phyloP scores from a whole-genome alignment of 108 stramenopile species.

The Stephanodiscus triporus region DNA sequence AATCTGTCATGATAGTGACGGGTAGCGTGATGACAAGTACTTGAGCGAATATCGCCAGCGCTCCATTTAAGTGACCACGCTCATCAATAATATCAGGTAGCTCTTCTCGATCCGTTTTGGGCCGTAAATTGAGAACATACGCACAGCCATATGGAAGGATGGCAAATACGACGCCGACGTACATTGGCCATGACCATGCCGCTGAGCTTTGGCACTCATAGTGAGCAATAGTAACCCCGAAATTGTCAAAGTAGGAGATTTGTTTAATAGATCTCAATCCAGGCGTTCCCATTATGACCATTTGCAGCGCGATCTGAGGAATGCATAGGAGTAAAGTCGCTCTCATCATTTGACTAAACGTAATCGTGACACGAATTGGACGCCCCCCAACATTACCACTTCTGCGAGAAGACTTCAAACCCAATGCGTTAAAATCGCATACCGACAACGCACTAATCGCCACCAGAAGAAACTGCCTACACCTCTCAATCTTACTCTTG shows the following conservation, averaged over 20 bases:
- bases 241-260: constrained; percentile 17
- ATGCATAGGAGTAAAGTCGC: constrained; percentile 14
- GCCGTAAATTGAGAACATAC: constrained; percentile 34
- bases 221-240: constrained; percentile 3
- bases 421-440: constrained; percentile 1
- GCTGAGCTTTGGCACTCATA: constrained; percentile 21
- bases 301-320: constrained; percentile 28
- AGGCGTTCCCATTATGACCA: constrained; percentile 23
- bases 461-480: constrained; percentile 11
- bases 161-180: constrained; percentile 16
- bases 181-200: constrained; percentile 11
- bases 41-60: not conserved
- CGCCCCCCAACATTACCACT: constrained; percentile 3
- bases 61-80: not conserved
- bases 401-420: not conserved
- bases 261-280: constrained; percentile 2
- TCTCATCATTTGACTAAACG: constrained; percentile 12
- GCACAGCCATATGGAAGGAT: constrained; percentile 18
- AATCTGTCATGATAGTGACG: constrained; percentile 20
- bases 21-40: constrained; percentile 20
- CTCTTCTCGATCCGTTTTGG: constrained; percentile 27
- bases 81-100: constrained; percentile 36
- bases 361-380: constrained; percentile 21
- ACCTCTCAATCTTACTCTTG: constrained; percentile 2
- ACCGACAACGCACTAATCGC: constrained; percentile 19